Evolutionary conservation across 352 stramenopile genomes (phyloP), one percentile per base, ranked within the genome.

Genomic region (Pythium sukuiense): DNA sequence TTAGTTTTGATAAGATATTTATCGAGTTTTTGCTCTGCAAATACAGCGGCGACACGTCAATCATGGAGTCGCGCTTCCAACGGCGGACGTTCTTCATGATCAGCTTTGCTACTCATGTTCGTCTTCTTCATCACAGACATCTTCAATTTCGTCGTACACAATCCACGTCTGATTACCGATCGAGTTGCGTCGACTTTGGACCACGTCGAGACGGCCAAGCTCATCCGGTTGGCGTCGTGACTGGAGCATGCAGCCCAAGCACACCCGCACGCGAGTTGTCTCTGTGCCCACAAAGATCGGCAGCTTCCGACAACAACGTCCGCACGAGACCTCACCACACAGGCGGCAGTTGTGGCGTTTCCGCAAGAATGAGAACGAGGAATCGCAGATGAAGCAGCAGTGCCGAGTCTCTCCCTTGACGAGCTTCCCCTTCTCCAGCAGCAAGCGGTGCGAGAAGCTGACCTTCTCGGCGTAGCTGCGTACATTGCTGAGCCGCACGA

Each of bases 271-370:
- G 24, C 80, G 82, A 2, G 80, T 81, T 12, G 79, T 87, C 55
- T 82, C 73, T 0, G 76, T 65, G 26, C 87, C 81, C 11, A 89
- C 80, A 24, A 92, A 76, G 48, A 93, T 76, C 2, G 85, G 75
- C 63, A 92, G 78, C 57, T 92, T 92, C 13, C 81, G 82, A 54
- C 79, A 82, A 66, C 86, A 94, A 55, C 84, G 80, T 27, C 86
- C 79, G 53, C 86, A 94, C 18, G 67, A 83, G 13, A 81, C 68
- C 53, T 90, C 85, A 12, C 83, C 83, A 55, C 86, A 94, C 30
- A 92, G 70, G 7, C 83, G 84, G 65, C 86, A 94, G 70, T 76
- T 81, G 72, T 94, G 80, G 30, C 86, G 82, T 60, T 88, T 90
- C 54, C 85, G 83, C 29, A 92, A 71, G 59, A 94, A 89, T 30